phyloP scores from a whole-genome alignment of 441 rosid genomes.

The Viola pubescens region DNA sequence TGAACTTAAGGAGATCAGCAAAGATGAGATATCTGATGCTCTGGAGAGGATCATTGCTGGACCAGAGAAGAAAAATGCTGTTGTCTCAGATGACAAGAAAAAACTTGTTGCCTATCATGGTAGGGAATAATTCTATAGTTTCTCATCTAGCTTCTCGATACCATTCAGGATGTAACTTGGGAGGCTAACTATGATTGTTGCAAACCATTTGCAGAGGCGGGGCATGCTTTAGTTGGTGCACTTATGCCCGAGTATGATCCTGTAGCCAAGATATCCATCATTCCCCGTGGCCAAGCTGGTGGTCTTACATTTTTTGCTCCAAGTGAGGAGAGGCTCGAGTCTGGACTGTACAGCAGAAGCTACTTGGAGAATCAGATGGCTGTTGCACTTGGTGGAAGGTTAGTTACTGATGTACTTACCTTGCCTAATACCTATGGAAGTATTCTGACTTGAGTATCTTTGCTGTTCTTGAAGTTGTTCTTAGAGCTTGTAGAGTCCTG shows the following conservation, averaged over 20 bases:
- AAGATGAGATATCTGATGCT: conserved; percentile 93
- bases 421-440: conserved; percentile 2
- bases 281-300: conserved; percentile 97
- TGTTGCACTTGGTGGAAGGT: conserved; percentile 96
- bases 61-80: conserved; percentile 93
- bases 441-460: neutral
- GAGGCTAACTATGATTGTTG: conserved; percentile 8
- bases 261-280: conserved; percentile 88
- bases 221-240: conserved; percentile 91
- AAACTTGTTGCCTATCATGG: conserved; percentile 88
- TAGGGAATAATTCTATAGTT: conserved; percentile 12
- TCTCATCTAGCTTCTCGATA: neutral
- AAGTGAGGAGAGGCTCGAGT: conserved; percentile 92
- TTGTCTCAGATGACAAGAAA: conserved; percentile 85
- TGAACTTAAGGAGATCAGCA: conserved; percentile 90
- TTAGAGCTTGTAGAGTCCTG: neutral
- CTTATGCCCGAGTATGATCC: conserved; percentile 94
- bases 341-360: conserved; percentile 88
- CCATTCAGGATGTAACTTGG: neutral
- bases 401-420: conserved; percentile 15
- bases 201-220: conserved; percentile 62
- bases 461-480: neutral
- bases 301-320: conserved; percentile 93
- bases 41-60: conserved; percentile 96
- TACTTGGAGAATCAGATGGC: conserved; percentile 97